Percentiles rank a stretch among this genome's conserved stretches.
These are phyloP conservation scores for Fomitopsis serialis DNA, from an alignment of 768 basidiomycete species.

Conservation along the genomic window DNA sequence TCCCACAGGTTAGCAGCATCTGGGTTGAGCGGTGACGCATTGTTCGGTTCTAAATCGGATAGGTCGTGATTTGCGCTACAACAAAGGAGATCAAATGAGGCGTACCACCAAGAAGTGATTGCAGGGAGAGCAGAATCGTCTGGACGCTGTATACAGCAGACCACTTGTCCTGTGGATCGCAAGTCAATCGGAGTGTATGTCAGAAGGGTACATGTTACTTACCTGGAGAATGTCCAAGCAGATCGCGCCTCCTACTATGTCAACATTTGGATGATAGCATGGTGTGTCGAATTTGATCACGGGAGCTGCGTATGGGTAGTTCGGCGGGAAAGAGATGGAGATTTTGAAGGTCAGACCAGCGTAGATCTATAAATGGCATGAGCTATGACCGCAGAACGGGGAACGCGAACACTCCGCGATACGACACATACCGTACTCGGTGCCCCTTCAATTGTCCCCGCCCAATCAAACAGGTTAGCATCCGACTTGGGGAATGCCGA, in stretches of 20 bases:
- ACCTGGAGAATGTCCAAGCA: conserved; percentile 88
- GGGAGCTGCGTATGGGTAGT: conserved; percentile 86
- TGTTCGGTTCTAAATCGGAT: conserved; percentile 71
- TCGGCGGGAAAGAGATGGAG: conserved; percentile 77
- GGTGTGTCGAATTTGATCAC: conserved; percentile 84
- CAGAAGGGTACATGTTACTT: conserved; percentile 8
- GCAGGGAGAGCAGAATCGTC: conserved; percentile 82
- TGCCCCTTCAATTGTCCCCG: conserved; percentile 82
- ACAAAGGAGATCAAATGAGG: neutral
- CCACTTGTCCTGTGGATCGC: conserved; percentile 71
- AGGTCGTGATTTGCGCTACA: neutral
- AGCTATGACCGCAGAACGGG: conserved; percentile 6
- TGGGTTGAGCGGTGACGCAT: conserved; percentile 83
- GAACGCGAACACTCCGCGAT: conserved; percentile 28
- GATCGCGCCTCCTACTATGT: conserved; percentile 69
- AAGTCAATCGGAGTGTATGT: neutral
- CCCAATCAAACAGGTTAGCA: conserved; percentile 85
- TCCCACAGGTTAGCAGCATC: conserved; percentile 84
- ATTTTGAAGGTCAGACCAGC: conserved; percentile 78
- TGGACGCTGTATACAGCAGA: conserved; percentile 91
- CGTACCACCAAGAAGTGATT: conserved; percentile 82
- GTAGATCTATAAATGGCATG: conserved; percentile 53
- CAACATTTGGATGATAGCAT: conserved; percentile 90
- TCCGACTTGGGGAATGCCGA: conserved; percentile 89
- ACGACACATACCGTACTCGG: conserved; percentile 68